These are phyloP conservation scores for Verticillium zaregamsianum DNA, from an alignment of 2,329 filamentous ascomycete species.

Conservation along the genomic window DNA sequence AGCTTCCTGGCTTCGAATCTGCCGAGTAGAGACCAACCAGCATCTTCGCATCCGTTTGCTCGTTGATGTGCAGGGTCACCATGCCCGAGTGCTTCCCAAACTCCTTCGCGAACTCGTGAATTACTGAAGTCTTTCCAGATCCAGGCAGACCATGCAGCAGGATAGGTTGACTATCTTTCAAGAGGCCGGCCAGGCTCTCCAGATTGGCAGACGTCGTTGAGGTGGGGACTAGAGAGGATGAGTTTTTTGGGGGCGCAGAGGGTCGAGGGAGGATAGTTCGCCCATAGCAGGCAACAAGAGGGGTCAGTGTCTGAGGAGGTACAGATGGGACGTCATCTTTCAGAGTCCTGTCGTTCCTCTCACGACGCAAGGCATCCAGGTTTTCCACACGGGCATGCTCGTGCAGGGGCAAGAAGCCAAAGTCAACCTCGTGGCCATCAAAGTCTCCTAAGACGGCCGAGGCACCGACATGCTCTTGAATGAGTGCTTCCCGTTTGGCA, in stretches of 20 bases:
- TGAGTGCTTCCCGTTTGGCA: constrained; percentile 67
- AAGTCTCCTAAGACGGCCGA: constrained; percentile 63
- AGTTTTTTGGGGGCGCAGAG: constrained; percentile 39
- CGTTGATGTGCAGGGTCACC: constrained; percentile 93
- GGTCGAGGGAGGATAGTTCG: constrained; percentile 63
- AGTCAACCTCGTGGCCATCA: constrained; percentile 75
- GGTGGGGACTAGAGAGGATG: constrained; percentile 58
- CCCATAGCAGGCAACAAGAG: constrained; percentile 61
- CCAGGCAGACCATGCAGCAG: constrained; percentile 80
- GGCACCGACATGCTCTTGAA: constrained; percentile 59
- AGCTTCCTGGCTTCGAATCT: constrained; percentile 80
- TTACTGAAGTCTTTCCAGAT: constrained; percentile 83
- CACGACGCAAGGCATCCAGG: constrained; percentile 36
- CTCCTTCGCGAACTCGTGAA: constrained; percentile 75
- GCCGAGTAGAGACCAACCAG: constrained; percentile 92
- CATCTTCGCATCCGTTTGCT: constrained; percentile 97
- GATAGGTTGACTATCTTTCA: constrained; percentile 68
- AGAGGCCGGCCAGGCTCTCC: constrained; percentile 59
- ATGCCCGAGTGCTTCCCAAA: constrained; percentile 77
- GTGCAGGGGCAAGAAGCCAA: constrained; percentile 62
- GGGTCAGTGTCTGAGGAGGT: constrained; percentile 45
- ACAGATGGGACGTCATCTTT: constrained; percentile 15
- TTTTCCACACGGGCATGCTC: constrained; percentile 51
- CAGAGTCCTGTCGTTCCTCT: constrained; percentile 23
- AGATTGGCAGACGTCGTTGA: constrained; percentile 71